Percentiles rank a stretch among this genome's conserved stretches.
Evolutionary conservation across 2,329 filamentous ascomycete species (phyloP).

Genomic region (Aspergillus terreus): DNA sequence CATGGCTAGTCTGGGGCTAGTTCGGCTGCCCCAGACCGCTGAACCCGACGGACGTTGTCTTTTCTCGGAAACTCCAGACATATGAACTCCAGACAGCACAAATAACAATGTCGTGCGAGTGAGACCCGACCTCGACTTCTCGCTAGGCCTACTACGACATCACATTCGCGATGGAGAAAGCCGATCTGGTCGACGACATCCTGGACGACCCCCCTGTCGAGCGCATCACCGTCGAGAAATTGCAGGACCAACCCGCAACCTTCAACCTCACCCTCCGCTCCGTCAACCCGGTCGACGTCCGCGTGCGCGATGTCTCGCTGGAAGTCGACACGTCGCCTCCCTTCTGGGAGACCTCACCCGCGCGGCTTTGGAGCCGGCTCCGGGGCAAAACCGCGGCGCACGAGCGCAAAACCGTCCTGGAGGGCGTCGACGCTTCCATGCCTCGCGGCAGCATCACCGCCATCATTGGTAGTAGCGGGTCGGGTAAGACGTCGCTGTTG

Average conservation of each 20-base stretch:
- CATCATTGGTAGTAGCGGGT: constrained; percentile 71
- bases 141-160: neutral
- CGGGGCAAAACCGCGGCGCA: constrained; percentile 21
- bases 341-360: constrained; percentile 30
- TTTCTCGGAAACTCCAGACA: neutral
- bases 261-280: constrained; percentile 38
- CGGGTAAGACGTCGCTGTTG: constrained; percentile 68
- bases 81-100: neutral
- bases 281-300: constrained; percentile 39
- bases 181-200: neutral
- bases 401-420: constrained; percentile 51
- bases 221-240: constrained; percentile 1
- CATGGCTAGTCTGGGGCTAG: neutral
- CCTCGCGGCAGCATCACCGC: constrained; percentile 66
- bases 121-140: neutral
- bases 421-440: constrained; percentile 62
- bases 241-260: constrained; percentile 9
- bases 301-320: constrained; percentile 32
- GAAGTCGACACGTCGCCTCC: constrained; percentile 29
- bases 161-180: neutral
- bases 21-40: neutral
- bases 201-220: constrained; percentile 9
- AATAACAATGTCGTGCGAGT: neutral
- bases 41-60: too few species aligned
- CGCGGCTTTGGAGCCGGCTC: constrained; percentile 29